Base-by-base conservation (phyloP, 768 basidiomycete species). In the Chlorophyllum brunneum region DNA sequence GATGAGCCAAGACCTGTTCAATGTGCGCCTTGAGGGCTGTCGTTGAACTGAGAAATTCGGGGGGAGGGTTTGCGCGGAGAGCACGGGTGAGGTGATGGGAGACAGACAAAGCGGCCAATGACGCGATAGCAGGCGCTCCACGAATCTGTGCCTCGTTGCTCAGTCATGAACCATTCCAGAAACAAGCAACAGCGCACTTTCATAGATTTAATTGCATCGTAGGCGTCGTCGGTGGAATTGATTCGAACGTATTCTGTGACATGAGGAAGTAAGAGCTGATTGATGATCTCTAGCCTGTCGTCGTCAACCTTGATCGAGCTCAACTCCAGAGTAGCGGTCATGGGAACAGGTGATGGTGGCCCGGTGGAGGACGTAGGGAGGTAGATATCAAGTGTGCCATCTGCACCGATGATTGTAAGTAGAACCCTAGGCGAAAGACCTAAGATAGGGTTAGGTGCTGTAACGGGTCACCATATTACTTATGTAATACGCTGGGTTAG, bases 201-300 rank as follows among this genome's bases (percentile, higher is more conserved):
- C 95, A 98, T 98, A 13, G 86, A 77, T 70, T 92, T 95, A 70
- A 98, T 98, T 15, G 94, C 95, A 62, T 93, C 89, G 69, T 90
- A 88, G 0, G 94, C 95, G 26, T 92, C 82, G 46, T 93, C 82
- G 54, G 91, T 73, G 11, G 82, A 78, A n/a, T 80, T 70, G 46
- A 98, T 82, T 20, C 74, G 61, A 26, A 90, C 56, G 58, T 79
- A 89, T 57, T 85, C 74, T 13, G 80, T 80, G 1, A 76, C 78
- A 63, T 89, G 88, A 0, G 93, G 94, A 6, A 95, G 74, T 4
- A 94, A 67, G 4, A 95, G 80, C 74, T 97, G 94, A 71, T 98
- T 87, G 48, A 97, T 79, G 58, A 98, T 95, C 68, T 93, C 85
- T 54, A 97, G 67, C 48, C 65, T 72, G 48, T 69, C 73, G 31